Conservation (phyloP, 1,284 basidiomycete genomes). For the Tilletiopsis washingtonensis region DNA sequence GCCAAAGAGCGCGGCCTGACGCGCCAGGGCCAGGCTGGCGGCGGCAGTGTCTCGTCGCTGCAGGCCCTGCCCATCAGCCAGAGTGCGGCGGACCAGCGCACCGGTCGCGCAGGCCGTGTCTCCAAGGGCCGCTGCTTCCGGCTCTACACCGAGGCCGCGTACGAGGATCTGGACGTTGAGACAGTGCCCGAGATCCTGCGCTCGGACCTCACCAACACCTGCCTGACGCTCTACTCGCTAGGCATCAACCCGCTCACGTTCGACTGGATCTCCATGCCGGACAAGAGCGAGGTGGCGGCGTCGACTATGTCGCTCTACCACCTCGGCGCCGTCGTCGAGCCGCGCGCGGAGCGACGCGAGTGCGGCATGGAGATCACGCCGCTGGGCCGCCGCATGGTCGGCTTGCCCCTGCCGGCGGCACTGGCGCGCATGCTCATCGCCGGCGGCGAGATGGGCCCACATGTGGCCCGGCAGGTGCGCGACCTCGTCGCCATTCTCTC, state of each 20-base stretch:
- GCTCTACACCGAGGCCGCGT: constrained; percentile 32
- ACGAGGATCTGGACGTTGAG: constrained; percentile 14
- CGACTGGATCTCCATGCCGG: constrained; percentile 41
- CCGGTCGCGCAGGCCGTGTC: constrained; percentile 42
- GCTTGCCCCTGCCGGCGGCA: constrained; percentile 35
- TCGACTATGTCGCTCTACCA: constrained; percentile 34
- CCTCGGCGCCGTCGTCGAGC: constrained; percentile 28
- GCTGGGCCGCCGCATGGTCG: constrained; percentile 34
- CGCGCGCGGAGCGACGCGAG: no score
- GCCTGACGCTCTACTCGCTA: constrained; percentile 35
- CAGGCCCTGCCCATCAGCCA: constrained; percentile 34
- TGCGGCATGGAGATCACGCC: constrained; percentile 20
- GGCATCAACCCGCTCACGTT: constrained; percentile 39
- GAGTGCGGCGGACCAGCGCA: constrained; percentile 34
- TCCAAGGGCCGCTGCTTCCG: constrained; percentile 38
- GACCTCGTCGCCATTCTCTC: constrained; percentile 39
- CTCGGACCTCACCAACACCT: constrained; percentile 30
- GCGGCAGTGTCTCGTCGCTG: constrained; percentile 6
- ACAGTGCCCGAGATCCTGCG: constrained; percentile 36
- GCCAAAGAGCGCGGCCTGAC: constrained; percentile 68
- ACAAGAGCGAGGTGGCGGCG: constrained; percentile 18
- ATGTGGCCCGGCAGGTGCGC: constrained; percentile 16
- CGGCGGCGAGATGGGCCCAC: constrained; percentile 25
- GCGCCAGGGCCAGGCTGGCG: constrained; percentile 50
- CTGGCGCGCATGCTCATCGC: constrained; percentile 37